These are phyloP conservation scores for Pleurotus citrinopileatus DNA, from an alignment of 768 basidiomycete genomes.

Conservation along the genomic window DNA sequence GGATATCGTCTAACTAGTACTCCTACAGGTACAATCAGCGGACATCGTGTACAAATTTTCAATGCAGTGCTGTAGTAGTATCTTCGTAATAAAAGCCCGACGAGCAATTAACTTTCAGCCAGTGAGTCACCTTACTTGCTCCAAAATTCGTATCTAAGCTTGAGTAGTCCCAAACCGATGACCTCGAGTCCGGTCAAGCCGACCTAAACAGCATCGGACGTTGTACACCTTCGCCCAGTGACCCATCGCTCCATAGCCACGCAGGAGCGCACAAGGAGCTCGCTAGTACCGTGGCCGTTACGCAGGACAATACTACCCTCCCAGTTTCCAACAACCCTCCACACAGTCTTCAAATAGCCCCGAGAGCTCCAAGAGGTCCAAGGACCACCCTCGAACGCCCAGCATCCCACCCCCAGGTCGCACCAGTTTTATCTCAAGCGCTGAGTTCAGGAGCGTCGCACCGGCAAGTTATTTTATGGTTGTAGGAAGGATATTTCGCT, in stretches of 20 bases:
- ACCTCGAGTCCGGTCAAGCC: not conserved
- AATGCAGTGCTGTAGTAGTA: not conserved
- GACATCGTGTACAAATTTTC: not conserved
- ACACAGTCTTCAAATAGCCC: no score
- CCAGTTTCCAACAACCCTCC: no score
- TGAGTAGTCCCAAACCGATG: not conserved
- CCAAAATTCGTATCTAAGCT: no score
- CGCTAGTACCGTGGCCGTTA: no score
- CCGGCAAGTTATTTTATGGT: not conserved
- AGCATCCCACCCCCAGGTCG: not conserved
- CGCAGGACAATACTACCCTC: no score
- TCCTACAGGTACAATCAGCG: not conserved
- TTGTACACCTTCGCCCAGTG: no score
- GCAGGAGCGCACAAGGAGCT: no score
- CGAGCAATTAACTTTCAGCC: not conserved
- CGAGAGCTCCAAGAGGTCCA: no score
- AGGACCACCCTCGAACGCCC: not conserved
- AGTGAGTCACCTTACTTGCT: no score
- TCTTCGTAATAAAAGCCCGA: not conserved
- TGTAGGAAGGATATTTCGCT: no score
- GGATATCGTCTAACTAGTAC: not conserved
- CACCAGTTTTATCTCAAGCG: not conserved
- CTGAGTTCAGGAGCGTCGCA: constrained; percentile 14
- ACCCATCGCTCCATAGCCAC: not conserved
- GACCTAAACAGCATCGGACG: no score